phyloP scores from a whole-genome alignment of 768 basidiomycete genomes.

The Scleroderma bovista region DNA sequence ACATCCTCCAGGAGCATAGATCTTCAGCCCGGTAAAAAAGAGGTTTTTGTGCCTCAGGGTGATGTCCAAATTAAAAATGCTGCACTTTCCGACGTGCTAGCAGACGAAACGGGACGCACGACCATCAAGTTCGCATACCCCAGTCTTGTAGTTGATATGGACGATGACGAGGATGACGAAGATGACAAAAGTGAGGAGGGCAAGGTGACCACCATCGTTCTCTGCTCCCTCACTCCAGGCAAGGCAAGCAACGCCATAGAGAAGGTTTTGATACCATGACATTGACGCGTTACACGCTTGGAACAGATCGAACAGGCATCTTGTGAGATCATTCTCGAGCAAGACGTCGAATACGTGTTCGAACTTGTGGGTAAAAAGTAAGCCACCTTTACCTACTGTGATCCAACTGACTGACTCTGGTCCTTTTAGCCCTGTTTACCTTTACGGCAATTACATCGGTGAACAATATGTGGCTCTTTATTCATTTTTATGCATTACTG shows the following conservation, averaged over 20 bases:
- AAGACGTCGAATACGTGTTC: constrained; percentile 60
- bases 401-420: constrained; percentile 8
- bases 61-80: constrained; percentile 81
- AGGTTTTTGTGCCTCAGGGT: constrained; percentile 52
- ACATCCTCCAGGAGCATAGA: constrained; percentile 49
- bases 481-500: not conserved
- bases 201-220: constrained; percentile 44
- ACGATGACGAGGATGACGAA: constrained; percentile 42
- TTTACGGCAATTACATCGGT: constrained; percentile 87
- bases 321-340: constrained; percentile 65
- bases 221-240: constrained; percentile 78
- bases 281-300: constrained; percentile 3
- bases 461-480: constrained; percentile 12
- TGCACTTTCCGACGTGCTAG: constrained; percentile 69
- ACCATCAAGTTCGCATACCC: constrained; percentile 63
- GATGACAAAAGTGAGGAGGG: constrained; percentile 38
- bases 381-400: constrained; percentile 10
- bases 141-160: constrained; percentile 25
- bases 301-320: constrained; percentile 70
- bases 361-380: constrained; percentile 81
- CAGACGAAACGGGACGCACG: constrained; percentile 53
- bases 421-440: constrained; percentile 54
- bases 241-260: constrained; percentile 45
- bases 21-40: constrained; percentile 52
- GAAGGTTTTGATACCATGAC: not conserved